phyloP scores from a whole-genome alignment of 192 early-diverging fungal genomes.

The Helicostylum pulchrum region DNA sequence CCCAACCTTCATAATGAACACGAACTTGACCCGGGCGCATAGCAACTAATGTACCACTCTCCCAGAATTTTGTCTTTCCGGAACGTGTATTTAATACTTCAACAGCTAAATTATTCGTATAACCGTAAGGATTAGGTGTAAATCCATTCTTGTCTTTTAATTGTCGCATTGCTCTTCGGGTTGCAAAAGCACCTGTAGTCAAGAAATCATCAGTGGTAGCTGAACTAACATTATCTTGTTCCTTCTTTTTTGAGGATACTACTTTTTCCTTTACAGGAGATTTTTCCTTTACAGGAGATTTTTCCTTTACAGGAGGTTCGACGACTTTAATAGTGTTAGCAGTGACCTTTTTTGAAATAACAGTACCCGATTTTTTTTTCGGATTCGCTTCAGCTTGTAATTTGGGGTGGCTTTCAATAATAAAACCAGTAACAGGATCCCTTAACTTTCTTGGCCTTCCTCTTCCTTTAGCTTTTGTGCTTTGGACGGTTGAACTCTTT shows the following conservation, averaged over 20 bases:
- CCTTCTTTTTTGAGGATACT: too few relatives aligned
- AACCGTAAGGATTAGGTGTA: constrained; percentile 48
- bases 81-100: constrained; percentile 42
- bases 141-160: constrained; percentile 38
- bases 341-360: neutral
- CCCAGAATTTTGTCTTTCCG: constrained; percentile 39
- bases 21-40: constrained; percentile 42
- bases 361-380: neutral
- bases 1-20: constrained; percentile 55
- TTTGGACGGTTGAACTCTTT: neutral
- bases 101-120: constrained; percentile 31
- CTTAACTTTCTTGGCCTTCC: constrained; percentile 8
- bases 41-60: constrained; percentile 40
- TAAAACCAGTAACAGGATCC: neutral
- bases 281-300: too few relatives aligned
- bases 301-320: too few relatives aligned
- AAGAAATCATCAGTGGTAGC: constrained; percentile 18
- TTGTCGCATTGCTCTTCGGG: constrained; percentile 42
- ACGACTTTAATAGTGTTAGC: neutral
- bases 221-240: neutral
- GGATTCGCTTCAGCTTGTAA: neutral
- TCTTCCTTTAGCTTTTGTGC: neutral
- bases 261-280: too few relatives aligned
- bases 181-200: constrained; percentile 52
- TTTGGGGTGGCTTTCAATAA: neutral